These are phyloP conservation scores for Drechslerella stenobrocha DNA, from an alignment of 2,329 filamentous ascomycete species.

Conservation along the genomic window DNA sequence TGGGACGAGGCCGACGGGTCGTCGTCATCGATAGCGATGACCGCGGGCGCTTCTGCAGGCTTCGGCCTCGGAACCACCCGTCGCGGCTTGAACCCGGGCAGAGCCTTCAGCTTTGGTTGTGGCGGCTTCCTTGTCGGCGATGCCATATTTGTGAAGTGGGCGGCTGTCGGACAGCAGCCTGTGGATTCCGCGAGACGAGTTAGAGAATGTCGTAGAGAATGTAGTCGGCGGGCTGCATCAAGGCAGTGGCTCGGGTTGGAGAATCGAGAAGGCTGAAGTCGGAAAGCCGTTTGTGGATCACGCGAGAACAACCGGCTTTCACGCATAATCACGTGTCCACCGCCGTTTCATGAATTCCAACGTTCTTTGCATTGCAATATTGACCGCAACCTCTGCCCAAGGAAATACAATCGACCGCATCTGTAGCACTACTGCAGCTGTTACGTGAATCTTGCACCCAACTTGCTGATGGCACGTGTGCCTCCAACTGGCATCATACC, in stretches of 20 bases:
- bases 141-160: constrained; percentile 28
- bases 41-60: neutral
- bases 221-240: neutral
- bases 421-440: too few relatives aligned
- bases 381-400: neutral
- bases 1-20: constrained; percentile 13
- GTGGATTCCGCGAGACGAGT: too few relatives aligned
- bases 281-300: neutral
- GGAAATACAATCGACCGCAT: neutral
- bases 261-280: neutral
- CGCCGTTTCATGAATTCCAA: neutral
- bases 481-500: too few relatives aligned
- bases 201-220: neutral
- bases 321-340: neutral
- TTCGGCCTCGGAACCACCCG: neutral
- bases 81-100: constrained; percentile 18
- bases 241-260: neutral
- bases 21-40: neutral
- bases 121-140: constrained; percentile 10
- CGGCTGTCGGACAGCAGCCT: too few relatives aligned
- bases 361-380: too few relatives aligned
- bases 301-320: neutral
- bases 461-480: too few relatives aligned
- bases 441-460: too few relatives aligned
- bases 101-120: constrained; percentile 17